Base-by-base conservation (phyloP, 2,329 filamentous ascomycete genomes). In the Nannizziopsis barbatae region DNA sequence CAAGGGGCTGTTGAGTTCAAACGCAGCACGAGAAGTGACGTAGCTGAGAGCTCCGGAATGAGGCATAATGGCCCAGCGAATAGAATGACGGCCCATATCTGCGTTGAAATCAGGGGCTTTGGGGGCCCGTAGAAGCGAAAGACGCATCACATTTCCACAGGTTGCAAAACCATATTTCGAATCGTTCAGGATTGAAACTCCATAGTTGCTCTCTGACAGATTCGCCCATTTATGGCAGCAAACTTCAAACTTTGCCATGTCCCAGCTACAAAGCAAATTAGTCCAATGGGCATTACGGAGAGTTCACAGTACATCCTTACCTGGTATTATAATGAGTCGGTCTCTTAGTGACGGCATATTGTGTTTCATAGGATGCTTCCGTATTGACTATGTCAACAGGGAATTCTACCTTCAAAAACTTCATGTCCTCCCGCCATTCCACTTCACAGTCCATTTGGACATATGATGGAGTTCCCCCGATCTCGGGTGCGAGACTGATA, bases 351-450 rank as follows among this genome's bases (percentile, higher is more conserved):
- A 95, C 80, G 57, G 90, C 90, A 61, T 86, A 96, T 60, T 95
- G 89, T 6, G 87, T 94, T 67, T 98, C 92, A 65, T 98, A 98
- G 10, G 81, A 86, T 30, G 92, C 92, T 67, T 95, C 88, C 0
- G 84, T 94, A 67, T 90, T 95, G 57, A 81, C 79, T 54, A 96
- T 76, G 59, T 93, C 83, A 53, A 95, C 89, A 0, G 92, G 90
- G 69, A 98, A 98, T 65, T 98, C 92, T 44, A 96, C 90, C 73
- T 98, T 98, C 61, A 98, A 77, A 74, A 96, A 96, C 63, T 92
- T 94, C 83, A 92, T 95, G 10, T 80, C 87, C 66, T 98, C 92
- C 57, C 83, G 84, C 92, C 92, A 98, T 62, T 95, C 86, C n/a
- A 96, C 86, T 56, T 93, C 86, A 44, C 83, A 84, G 36, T 80